A percentile compares a stretch with the other conserved stretches of the same genome.
Evolutionary conservation across 1,284 basidiomycete species (phyloP).

Genomic region (Austroboletus novae-zelandiae): DNA sequence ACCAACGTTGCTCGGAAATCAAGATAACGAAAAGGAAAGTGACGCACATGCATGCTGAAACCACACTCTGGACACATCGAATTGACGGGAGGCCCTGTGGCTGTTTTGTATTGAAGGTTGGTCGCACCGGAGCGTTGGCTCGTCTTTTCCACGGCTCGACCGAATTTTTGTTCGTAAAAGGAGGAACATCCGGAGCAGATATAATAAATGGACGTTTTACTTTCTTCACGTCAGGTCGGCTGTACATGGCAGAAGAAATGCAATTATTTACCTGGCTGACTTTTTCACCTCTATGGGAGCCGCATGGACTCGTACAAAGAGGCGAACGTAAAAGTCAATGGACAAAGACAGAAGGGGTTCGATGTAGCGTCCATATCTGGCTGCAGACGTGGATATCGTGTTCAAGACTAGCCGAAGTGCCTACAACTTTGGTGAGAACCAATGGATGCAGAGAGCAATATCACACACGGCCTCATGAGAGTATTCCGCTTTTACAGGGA

Average conservation of each 20-base stretch:
- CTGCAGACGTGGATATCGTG: slow-evolving; percentile 81
- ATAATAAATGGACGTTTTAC: slow-evolving; percentile 82
- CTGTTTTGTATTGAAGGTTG: slow-evolving; percentile 70
- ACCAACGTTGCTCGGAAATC: not conserved
- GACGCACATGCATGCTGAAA: slow-evolving; percentile 65
- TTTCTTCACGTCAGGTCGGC: slow-evolving; percentile 32
- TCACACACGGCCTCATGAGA: slow-evolving; percentile 80
- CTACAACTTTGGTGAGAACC: slow-evolving; percentile 37
- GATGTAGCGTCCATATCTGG: slow-evolving; percentile 90
- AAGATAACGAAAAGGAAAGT: not conserved
- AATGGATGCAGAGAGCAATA: not conserved
- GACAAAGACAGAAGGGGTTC: slow-evolving; percentile 90
- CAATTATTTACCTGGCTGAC: slow-evolving; percentile 59
- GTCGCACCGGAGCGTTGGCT: slow-evolving; percentile 52
- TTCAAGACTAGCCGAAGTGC: slow-evolving; percentile 89
- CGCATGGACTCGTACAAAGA: slow-evolving; percentile 83
- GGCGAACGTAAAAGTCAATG: slow-evolving; percentile 96
- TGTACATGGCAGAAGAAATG: not conserved
- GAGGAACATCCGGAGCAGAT: slow-evolving; percentile 82
- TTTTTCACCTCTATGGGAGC: slow-evolving; percentile 88
- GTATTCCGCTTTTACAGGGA: slow-evolving; percentile 89
- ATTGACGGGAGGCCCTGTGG: slow-evolving; percentile 66
- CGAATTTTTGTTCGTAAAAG: slow-evolving; percentile 78
- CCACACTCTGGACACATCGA: slow-evolving; percentile 83
- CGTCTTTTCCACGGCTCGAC: slow-evolving; percentile 59